Percentiles rank a stretch among this genome's conserved stretches.
phyloP scores from a whole-genome alignment of 495 filamentous ascomycete genomes.

The Neurospora pannonica region DNA sequence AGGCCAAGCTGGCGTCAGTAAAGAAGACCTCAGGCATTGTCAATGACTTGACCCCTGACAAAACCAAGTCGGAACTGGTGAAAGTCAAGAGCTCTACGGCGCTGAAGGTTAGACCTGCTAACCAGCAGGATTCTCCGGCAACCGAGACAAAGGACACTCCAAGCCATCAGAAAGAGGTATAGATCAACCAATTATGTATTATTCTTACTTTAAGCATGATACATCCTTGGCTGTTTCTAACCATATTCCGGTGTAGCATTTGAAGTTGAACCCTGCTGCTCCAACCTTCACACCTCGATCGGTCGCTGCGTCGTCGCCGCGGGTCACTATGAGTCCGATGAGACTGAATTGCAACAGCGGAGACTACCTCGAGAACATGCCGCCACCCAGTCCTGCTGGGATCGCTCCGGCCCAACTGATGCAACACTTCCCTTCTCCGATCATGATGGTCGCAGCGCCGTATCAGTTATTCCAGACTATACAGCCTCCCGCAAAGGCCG shows the following conservation, averaged over 20 bases:
- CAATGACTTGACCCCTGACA: conserved; percentile 30
- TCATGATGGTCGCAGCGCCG: conserved; percentile 10
- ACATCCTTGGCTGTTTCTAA: conserved; percentile 33
- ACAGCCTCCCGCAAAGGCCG: background rate
- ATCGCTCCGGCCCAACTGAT: background rate
- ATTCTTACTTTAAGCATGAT: conserved; percentile 20
- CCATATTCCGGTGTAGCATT: conserved; percentile 32
- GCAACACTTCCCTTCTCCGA: conserved; percentile 13
- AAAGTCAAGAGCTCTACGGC: conserved; percentile 21
- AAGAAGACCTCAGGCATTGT: conserved; percentile 25
- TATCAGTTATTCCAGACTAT: conserved; percentile 8
- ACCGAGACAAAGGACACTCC: conserved; percentile 19
- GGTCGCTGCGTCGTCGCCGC: conserved; percentile 1
- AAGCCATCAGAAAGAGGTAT: conserved; percentile 39
- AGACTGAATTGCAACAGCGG: conserved; percentile 4
- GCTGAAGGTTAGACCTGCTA: conserved; percentile 1
- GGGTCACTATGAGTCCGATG: conserved; percentile 2
- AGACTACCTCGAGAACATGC: conserved; percentile 1
- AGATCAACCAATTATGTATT: conserved; percentile 31
- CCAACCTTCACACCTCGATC: conserved; percentile 44
- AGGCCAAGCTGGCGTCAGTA: conserved; percentile 6
- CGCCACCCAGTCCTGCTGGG: conserved; percentile 1
- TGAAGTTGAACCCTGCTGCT: conserved; percentile 44
- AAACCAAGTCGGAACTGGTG: conserved; percentile 24
- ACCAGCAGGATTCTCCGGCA: conserved; percentile 2